Conservation (phyloP, 2,329 filamentous ascomycete species). For the Aspergillus oerlinghausenensis region DNA sequence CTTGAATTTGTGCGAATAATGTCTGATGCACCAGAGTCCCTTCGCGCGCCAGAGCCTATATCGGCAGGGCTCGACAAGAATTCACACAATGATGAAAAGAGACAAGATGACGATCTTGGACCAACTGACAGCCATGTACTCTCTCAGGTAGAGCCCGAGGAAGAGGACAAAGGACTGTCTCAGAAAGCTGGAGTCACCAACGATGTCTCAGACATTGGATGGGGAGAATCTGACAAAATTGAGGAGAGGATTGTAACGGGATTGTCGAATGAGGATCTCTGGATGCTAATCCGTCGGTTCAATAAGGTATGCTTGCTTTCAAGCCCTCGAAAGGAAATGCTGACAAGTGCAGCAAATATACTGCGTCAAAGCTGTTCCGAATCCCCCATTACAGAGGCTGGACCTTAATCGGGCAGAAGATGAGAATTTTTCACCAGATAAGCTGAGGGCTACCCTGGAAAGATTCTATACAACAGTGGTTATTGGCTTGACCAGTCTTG, state of each 20-base stretch:
- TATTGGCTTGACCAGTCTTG: slow-evolving; percentile 60
- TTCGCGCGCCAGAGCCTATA: not conserved
- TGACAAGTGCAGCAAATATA: slow-evolving; percentile 53
- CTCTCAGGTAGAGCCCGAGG: slow-evolving; percentile 9
- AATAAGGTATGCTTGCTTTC: slow-evolving; percentile 55
- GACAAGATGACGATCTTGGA: slow-evolving; percentile 29
- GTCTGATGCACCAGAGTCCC: not conserved
- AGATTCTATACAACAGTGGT: slow-evolving; percentile 76
- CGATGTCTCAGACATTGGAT: slow-evolving; percentile 12
- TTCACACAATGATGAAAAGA: slow-evolving; percentile 44
- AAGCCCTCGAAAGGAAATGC: not conserved
- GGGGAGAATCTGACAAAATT: slow-evolving; percentile 7
- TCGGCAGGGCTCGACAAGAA: not conserved
- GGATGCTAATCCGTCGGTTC: slow-evolving; percentile 67
- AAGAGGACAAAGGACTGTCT: slow-evolving; percentile 13
- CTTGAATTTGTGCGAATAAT: not conserved
- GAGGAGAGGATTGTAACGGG: slow-evolving; percentile 57
- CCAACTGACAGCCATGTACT: slow-evolving; percentile 17
- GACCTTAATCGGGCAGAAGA: slow-evolving; percentile 78
- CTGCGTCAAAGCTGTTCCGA: slow-evolving; percentile 63
- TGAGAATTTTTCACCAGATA: slow-evolving; percentile 79
- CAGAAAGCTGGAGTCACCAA: slow-evolving; percentile 11
- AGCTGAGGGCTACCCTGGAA: slow-evolving; percentile 72
- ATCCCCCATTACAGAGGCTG: slow-evolving; percentile 59
- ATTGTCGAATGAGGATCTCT: slow-evolving; percentile 67